These are phyloP conservation scores for Coelastrella sp. DNA, from an alignment of 139 green algal genomes.

Conservation along the genomic window DNA sequence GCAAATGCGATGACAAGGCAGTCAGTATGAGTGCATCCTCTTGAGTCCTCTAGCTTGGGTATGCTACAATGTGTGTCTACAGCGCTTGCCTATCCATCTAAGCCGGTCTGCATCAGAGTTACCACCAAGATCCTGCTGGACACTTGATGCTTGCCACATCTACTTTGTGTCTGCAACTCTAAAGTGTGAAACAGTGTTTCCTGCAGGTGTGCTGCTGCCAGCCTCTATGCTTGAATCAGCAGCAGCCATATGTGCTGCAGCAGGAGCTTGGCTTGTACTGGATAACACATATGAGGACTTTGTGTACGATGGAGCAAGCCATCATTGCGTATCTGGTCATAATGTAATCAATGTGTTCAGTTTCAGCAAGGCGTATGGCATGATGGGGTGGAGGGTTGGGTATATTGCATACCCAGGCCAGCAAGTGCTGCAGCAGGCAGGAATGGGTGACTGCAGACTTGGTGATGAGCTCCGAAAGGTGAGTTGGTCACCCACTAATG, in stretches of 20 bases:
- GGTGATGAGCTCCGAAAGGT: conserved; percentile 46
- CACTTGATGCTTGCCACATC: not conserved
- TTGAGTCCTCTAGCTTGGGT: too few relatives aligned
- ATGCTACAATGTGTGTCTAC: too few relatives aligned
- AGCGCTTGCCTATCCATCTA: too few relatives aligned
- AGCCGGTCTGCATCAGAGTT: too few relatives aligned
- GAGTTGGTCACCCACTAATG: not conserved
- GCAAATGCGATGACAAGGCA: too few relatives aligned
- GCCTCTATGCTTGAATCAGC: conserved; percentile 72
- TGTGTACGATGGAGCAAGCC: conserved; percentile 72
- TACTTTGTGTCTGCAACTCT: not conserved
- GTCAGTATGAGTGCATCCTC: too few relatives aligned
- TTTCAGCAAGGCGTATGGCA: conserved; percentile 88
- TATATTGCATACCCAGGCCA: conserved; percentile 47
- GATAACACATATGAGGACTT: conserved; percentile 98
- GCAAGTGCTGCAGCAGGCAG: conserved; percentile 8
- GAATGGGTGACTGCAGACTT: conserved; percentile 41
- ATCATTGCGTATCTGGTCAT: conserved; percentile 68
- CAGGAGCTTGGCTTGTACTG: conserved; percentile 88
- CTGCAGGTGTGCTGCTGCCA: conserved; percentile 81
- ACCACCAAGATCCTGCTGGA: too few relatives aligned
- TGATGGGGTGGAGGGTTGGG: conserved; percentile 86
- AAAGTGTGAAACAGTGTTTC: too few relatives aligned
- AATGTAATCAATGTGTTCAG: conserved; percentile 91
- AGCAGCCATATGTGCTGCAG: conserved; percentile 63